Conservation (phyloP, 805 yeast genomes). For the Suhomyces vadensis region DNA sequence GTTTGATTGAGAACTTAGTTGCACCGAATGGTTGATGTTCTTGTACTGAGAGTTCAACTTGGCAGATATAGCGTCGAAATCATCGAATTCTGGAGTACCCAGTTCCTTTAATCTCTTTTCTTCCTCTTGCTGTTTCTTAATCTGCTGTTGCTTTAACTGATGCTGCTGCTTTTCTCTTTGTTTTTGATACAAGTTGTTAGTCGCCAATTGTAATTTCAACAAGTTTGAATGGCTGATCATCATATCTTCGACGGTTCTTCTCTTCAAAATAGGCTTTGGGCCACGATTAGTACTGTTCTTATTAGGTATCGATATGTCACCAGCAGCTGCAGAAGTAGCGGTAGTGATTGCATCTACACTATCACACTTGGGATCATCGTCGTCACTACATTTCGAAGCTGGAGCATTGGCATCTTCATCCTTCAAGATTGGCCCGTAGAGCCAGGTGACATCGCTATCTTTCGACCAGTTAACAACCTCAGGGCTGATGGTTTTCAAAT, state of each 20-base stretch:
- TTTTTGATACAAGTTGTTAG: slow-evolving; percentile 34
- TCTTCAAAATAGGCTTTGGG: slow-evolving; percentile 84
- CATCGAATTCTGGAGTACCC: slow-evolving; percentile 41
- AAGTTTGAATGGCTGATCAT: slow-evolving; percentile 63
- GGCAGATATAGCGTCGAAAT: slow-evolving; percentile 45
- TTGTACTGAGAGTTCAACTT: slow-evolving; percentile 43
- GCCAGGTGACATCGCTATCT: slow-evolving; percentile 96
- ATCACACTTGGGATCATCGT: slow-evolving; percentile 10
- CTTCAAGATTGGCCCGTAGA: slow-evolving; percentile 83
- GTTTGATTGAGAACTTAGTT: slow-evolving; percentile 14
- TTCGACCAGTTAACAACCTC: slow-evolving; percentile 87
- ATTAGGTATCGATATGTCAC: slow-evolving; percentile 44
- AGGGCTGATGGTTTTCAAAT: slow-evolving; percentile 79
- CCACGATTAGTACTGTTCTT: slow-evolving; percentile 21
- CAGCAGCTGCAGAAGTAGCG: slow-evolving; percentile 46
- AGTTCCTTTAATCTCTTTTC: neutral
- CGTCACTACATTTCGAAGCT: slow-evolving; percentile 1
- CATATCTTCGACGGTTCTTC: slow-evolving; percentile 79
- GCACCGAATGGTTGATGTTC: slow-evolving; percentile 6
- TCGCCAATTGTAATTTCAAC: slow-evolving; percentile 42
- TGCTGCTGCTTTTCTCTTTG: slow-evolving; percentile 29
- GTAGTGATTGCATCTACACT: slow-evolving; percentile 18
- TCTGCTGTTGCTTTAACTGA: slow-evolving; percentile 28
- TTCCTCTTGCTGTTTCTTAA: slow-evolving; percentile 14
- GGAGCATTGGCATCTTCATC: slow-evolving; percentile 31